Base-by-base conservation (phyloP, 2,329 filamentous ascomycete species). In the Ophiostoma himal-ulmi region DNA sequence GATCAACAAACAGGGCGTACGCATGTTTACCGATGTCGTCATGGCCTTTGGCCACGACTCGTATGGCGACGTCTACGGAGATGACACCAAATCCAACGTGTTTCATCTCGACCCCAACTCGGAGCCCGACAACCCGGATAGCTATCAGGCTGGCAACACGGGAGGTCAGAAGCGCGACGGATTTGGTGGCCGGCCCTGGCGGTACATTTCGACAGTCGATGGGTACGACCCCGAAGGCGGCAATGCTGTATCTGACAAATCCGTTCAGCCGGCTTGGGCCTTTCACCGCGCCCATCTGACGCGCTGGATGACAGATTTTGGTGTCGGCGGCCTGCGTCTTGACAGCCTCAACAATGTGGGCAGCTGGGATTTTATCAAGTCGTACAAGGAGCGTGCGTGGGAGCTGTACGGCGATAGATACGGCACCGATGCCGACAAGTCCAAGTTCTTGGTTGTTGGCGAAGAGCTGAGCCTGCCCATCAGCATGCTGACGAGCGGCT, bases 271-370 rank as follows among this genome's bases (percentile, higher is more conserved):
- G 10, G 52, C 52, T 13, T 57, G 52, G 52, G 52, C 52, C 22
- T 57, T 57, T 57, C 52, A 57, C 52, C 52, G 52, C 2, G 52
- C 52, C 4, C 52, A 4, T 68, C 62, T 69, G 2, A 69, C 30
- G 3, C 2, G 10, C 20, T 30, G 65, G 75, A 76, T 76, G 75
- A 11, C 44, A 14, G 74, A 75, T 66, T 76, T 75, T 37, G 72
- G 71, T 37, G 71, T 75, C 20, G 68, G 36, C 22, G 75, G 75
- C 13, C 69, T 76, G 54, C 75, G 75, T 1, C 71, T 76, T 2
- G 75, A 76, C 73, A 75, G 73, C 69, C 68, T 76, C 69, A 76
- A 75, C 73, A 76, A 76, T 68, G 67, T 75, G 20, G 75, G 73
- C 54, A 75, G 68, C 70, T 75, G 74, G 72, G 74, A 75, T 70